These are phyloP conservation scores for Citrus medica DNA, from an alignment of 345 rosid genomes.

Conservation along the genomic window DNA sequence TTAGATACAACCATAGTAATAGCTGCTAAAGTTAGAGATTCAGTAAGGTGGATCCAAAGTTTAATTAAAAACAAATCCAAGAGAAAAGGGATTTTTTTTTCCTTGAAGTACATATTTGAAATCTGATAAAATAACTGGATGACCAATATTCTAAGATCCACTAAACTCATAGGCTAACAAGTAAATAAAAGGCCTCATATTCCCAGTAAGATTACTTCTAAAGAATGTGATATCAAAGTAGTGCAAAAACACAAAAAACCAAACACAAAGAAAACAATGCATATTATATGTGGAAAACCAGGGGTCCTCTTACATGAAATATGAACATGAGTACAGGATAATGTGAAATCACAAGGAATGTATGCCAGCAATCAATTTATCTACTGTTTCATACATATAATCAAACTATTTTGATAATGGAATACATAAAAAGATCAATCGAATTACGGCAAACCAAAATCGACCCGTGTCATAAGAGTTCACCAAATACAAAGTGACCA, in stretches of 20 bases:
- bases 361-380: background rate
- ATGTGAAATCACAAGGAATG: constrained; percentile 13
- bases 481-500: constrained; percentile 2
- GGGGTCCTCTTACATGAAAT: background rate
- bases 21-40: background rate
- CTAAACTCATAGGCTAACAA: background rate
- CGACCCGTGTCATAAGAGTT: constrained; percentile 20
- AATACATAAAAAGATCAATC: constrained; percentile 6
- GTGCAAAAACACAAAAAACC: background rate
- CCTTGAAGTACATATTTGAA: background rate
- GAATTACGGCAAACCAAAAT: constrained; percentile 19
- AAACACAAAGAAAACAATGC: background rate
- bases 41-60: background rate
- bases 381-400: background rate
- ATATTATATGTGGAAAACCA: background rate
- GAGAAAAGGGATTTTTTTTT: background rate
- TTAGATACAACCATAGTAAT: background rate
- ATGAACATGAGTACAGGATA: background rate
- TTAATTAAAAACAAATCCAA: background rate
- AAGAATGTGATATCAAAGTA: background rate
- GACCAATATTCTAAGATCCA: background rate
- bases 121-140: background rate
- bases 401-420: background rate
- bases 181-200: background rate
- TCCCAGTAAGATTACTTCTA: background rate